Percentiles rank a stretch among this genome's conserved stretches.
phyloP scores from a whole-genome alignment of 805 yeast genomes.

The Yarrowia yakushimensis region DNA sequence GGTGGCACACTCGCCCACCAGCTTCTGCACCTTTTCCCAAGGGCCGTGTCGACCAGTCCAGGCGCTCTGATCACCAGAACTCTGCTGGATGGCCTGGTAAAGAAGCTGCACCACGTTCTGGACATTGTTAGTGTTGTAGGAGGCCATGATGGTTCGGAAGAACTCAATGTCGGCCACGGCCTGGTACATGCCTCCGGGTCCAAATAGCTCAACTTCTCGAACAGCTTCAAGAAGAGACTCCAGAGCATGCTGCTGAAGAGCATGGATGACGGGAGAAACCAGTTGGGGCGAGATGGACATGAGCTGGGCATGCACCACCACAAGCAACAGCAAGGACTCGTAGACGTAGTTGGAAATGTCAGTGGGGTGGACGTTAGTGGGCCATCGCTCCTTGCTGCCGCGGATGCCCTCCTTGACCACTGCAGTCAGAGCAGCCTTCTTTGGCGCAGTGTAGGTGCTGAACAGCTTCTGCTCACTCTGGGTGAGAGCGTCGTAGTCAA shows the following conservation, averaged over 20 bases:
- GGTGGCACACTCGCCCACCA: conserved; percentile 26
- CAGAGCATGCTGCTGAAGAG: conserved; percentile 43
- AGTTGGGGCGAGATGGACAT: conserved; percentile 47
- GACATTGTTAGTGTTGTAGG: conserved; percentile 33
- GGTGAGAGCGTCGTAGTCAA: conserved; percentile 45
- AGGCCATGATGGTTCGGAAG: conserved; percentile 41
- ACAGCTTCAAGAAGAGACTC: conserved; percentile 41
- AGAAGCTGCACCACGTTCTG: conserved; percentile 33
- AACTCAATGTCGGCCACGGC: conserved; percentile 54
- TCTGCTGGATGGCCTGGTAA: conserved; percentile 35
- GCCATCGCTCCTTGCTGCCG: conserved; percentile 44
- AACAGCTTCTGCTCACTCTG: conserved; percentile 54
- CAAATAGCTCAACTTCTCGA: conserved; percentile 46
- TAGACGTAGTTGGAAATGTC: conserved; percentile 45
- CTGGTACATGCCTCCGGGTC: conserved; percentile 50
- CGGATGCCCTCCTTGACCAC: conserved; percentile 43
- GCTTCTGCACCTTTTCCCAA: conserved; percentile 30
- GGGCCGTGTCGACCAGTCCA: conserved; percentile 35
- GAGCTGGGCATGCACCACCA: conserved; percentile 52
- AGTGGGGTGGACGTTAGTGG: conserved; percentile 33
- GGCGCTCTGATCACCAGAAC: conserved; percentile 31
- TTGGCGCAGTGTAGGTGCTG: conserved; percentile 49
- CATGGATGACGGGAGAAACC: conserved; percentile 46
- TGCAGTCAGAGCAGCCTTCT: conserved; percentile 43
- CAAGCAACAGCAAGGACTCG: conserved; percentile 48